phyloP scores from a whole-genome alignment of 2,329 filamentous ascomycete species.

The Pochonia chlamydosporia region DNA sequence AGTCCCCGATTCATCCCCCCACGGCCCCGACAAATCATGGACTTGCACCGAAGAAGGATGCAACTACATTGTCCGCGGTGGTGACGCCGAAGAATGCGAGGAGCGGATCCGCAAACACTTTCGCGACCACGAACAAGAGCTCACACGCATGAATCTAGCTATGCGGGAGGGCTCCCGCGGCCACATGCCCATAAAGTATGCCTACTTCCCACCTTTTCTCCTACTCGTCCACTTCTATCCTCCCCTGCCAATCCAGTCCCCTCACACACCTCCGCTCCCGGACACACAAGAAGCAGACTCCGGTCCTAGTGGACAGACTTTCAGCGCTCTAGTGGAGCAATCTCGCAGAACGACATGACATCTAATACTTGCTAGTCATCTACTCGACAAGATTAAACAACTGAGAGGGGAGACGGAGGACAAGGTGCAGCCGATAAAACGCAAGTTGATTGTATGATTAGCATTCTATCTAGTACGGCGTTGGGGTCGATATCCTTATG shows the following conservation, averaged over 20 bases:
- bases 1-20: slow-evolving; percentile 41
- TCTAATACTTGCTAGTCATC: slow-evolving; percentile 37
- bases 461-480: not conserved
- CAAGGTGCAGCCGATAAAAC: slow-evolving; percentile 37
- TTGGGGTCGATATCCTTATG: not conserved
- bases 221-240: slow-evolving; percentile 22
- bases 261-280: slow-evolving; percentile 5
- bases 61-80: slow-evolving; percentile 55
- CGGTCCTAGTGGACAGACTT: too few relatives aligned
- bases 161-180: slow-evolving; percentile 51
- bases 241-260: slow-evolving; percentile 7
- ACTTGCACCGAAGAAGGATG: slow-evolving; percentile 60
- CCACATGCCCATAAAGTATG: slow-evolving; percentile 53
- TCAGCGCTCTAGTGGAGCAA: slow-evolving; percentile 17
- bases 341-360: slow-evolving; percentile 16
- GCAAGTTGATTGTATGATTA: slow-evolving; percentile 32
- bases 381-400: slow-evolving; percentile 49
- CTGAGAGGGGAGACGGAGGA: slow-evolving; percentile 31
- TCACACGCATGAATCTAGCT: slow-evolving; percentile 44
- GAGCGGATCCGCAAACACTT: slow-evolving; percentile 56
- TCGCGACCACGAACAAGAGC: slow-evolving; percentile 50
- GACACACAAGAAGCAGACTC: not conserved
- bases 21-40: slow-evolving; percentile 60
- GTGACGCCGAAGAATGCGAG: slow-evolving; percentile 49
- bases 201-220: slow-evolving; percentile 27